These are phyloP conservation scores for Nakazawaea holstii DNA, from an alignment of 805 yeast species.

Conservation along the genomic window DNA sequence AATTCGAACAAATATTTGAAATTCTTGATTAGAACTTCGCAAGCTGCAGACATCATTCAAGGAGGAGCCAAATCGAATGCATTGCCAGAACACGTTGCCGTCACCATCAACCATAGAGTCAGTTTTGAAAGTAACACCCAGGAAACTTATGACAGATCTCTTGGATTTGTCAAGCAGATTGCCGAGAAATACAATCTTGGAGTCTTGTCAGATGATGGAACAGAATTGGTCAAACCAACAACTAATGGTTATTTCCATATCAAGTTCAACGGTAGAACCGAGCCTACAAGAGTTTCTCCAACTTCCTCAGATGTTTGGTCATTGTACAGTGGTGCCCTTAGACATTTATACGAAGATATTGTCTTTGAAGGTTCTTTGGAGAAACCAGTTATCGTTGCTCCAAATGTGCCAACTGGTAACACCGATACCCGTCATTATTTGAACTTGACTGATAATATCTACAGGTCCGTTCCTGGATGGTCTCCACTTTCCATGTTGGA, in stretches of 20 bases:
- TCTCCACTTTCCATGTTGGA: slow-evolving; percentile 15
- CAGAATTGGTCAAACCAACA: slow-evolving; percentile 15
- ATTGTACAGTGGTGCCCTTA: slow-evolving; percentile 44
- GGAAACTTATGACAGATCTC: slow-evolving; percentile 34
- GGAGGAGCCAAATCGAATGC: slow-evolving; percentile 81
- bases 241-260: slow-evolving; percentile 22
- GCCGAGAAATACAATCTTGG: slow-evolving; percentile 47
- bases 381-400: slow-evolving; percentile 31
- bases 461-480: slow-evolving; percentile 48
- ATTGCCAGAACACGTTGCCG: slow-evolving; percentile 56
- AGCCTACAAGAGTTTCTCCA: slow-evolving; percentile 36
- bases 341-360: slow-evolving; percentile 50
- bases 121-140: slow-evolving; percentile 47
- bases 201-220: slow-evolving; percentile 32
- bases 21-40: slow-evolving; percentile 53
- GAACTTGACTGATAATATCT: slow-evolving; percentile 50
- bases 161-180: slow-evolving; percentile 28
- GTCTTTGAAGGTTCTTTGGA: slow-evolving; percentile 24
- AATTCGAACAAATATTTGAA: slow-evolving; percentile 14
- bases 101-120: slow-evolving; percentile 60
- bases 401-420: slow-evolving; percentile 51
- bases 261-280: slow-evolving; percentile 16
- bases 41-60: slow-evolving; percentile 57
- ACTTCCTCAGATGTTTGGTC: slow-evolving; percentile 31
- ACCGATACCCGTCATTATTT: slow-evolving; percentile 61